Evolutionary conservation across 2,329 filamentous ascomycete species (phyloP), one percentile per base, ranked within the genome.

Genomic region (Monilinia fructicola): DNA sequence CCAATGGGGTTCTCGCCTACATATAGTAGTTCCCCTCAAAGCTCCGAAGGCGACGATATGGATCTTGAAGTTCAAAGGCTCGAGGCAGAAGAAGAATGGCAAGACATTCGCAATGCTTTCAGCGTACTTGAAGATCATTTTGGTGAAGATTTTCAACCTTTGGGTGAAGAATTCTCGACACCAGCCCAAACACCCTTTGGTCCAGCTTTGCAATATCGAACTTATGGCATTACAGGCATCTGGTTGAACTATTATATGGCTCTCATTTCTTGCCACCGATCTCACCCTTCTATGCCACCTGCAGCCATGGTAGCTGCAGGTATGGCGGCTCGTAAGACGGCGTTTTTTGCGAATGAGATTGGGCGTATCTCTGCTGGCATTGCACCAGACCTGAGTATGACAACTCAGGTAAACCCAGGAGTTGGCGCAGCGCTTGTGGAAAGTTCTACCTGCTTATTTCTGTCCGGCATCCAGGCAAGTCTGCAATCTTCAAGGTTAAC

Each of bases 231-330:
- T 69, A 91, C 91, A 3, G 90, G 91, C 44, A 83, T 97, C 28
- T 97, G 93, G 92, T 87, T 91, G 75, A 90, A 93, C 70, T 93
- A 91, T 76, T 90, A 96, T 77, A 91, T 94, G 82, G 89, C 89
- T 0, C 83, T 92, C 56, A 94, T 98, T 67, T 84, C 93, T 64
- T 84, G 95, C n/a, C 82, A 94, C 67, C 85, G 95, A 44, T 84
- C 88, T 0, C 93, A 97, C 72, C 95, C 95, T 0, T 86, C 85
- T 31, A 97, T 97, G 93, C 94, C 93, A 0, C 92, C 94, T 0
- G 88, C 93, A 11, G 90, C 93, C 46, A 61, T 96, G 86, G 86
- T 93, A 73, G 93, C 95, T 3, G 92, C 92, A 0, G 90, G 89
- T 10, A 83, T 96, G 70, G 87, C 90, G 12, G 92, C 92, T 0